Percentiles rank a stretch among this genome's conserved stretches.
Evolutionary conservation across 495 filamentous ascomycete species (phyloP).

Genomic region (Penicillium tannophilum): DNA sequence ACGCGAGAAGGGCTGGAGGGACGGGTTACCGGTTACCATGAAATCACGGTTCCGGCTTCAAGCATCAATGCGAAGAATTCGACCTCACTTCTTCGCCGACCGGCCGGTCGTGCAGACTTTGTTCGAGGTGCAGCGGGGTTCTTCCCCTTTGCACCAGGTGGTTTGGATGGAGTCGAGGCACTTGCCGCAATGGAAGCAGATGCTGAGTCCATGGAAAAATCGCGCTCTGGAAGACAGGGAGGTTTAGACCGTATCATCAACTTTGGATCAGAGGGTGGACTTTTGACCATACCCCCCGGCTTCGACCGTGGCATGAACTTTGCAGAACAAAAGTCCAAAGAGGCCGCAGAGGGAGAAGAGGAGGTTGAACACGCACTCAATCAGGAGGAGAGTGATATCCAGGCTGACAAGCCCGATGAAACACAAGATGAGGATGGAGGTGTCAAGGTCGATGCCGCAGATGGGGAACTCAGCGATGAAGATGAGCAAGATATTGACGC

Average conservation of each 20-base stretch:
- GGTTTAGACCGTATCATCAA: conserved; percentile 79
- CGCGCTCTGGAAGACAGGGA: conserved; percentile 45
- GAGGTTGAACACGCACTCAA: conserved; percentile 75
- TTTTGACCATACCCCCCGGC: conserved; percentile 83
- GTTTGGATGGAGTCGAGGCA: conserved; percentile 83
- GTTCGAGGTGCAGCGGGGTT: conserved; percentile 94
- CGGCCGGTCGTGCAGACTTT: conserved; percentile 86
- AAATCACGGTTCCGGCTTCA: conserved; percentile 88
- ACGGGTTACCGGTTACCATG: conserved; percentile 88
- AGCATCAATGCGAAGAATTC: conserved; percentile 96
- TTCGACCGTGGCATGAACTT: conserved; percentile 78
- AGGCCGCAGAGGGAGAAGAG: conserved; percentile 59
- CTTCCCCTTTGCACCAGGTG: conserved; percentile 93
- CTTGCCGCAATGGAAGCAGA: conserved; percentile 75
- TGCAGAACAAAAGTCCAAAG: conserved; percentile 58
- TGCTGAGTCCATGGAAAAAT: conserved; percentile 42
- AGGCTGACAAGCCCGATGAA: conserved; percentile 37
- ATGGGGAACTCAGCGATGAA: conserved; percentile 54
- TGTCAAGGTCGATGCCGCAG: conserved; percentile 48
- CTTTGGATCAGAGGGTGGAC: conserved; percentile 72
- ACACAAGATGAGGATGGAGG: conserved; percentile 26
- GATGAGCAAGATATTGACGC: conserved; percentile 85
- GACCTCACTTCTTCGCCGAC: conserved; percentile 85
- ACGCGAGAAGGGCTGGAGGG: conserved; percentile 91
- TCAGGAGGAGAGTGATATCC: conserved; percentile 58